A percentile compares a stretch with the other conserved stretches of the same genome.
Evolutionary conservation across 176 grass and related monocot genomes (phyloP).

Genomic region (Rhynchospora pubera): DNA sequence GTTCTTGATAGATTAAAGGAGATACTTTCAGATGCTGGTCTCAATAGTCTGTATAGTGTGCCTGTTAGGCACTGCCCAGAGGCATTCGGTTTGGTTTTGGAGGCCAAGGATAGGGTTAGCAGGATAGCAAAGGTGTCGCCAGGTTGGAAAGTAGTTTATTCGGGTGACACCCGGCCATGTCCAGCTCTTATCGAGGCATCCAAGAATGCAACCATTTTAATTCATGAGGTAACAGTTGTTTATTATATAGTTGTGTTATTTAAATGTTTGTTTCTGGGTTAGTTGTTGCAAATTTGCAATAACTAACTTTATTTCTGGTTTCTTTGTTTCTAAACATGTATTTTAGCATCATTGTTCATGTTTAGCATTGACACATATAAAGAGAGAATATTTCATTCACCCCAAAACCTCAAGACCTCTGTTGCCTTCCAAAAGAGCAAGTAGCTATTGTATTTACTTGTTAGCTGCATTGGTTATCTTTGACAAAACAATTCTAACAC

Average conservation of each 20-base stretch:
- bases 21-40: conserved; percentile 41
- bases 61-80: conserved; percentile 80
- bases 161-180: conserved; percentile 82
- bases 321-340: neutral
- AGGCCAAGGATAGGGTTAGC: conserved; percentile 34
- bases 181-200: conserved; percentile 74
- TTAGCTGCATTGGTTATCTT: neutral
- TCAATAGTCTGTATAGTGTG: conserved; percentile 80
- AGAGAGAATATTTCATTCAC: neutral
- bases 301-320: neutral
- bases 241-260: neutral
- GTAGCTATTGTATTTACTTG: neutral
- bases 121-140: conserved; percentile 41
- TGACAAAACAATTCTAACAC: neutral
- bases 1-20: conserved; percentile 56
- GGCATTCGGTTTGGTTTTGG: conserved; percentile 83
- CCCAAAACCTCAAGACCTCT: too few species aligned
- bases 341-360: neutral
- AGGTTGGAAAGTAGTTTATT: conserved; percentile 96
- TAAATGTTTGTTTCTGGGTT: neutral
- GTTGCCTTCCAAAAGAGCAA: neutral
- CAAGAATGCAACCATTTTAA: conserved; percentile 73
- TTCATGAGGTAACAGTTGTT: conserved; percentile 67
- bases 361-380: neutral
- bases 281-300: neutral